Conservation (phyloP, 1,284 basidiomycete species). For the Boletus smithii region DNA sequence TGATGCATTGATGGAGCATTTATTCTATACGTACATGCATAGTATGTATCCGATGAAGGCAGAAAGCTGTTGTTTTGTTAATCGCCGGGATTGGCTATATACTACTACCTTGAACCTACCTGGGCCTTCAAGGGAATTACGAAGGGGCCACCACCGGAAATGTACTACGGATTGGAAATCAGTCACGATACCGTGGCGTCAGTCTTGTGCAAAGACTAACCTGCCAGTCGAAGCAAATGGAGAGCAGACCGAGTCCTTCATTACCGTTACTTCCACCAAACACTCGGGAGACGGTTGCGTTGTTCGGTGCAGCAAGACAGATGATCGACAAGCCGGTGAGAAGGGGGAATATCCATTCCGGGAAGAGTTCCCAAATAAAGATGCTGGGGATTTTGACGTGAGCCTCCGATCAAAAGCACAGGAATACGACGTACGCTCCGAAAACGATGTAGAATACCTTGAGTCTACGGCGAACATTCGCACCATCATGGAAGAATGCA, state of each 20-base stretch:
- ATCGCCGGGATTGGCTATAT: background rate
- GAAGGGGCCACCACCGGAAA: constrained; percentile 43
- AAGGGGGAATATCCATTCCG: constrained; percentile 51
- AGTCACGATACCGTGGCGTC: too few relatives aligned
- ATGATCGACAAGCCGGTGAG: constrained; percentile 53
- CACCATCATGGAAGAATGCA: constrained; percentile 49
- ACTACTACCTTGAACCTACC: constrained; percentile 12
- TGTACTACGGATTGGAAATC: constrained; percentile 36
- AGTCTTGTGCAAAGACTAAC: constrained; percentile 11
- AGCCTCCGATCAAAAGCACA: background rate
- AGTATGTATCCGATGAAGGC: constrained; percentile 42
- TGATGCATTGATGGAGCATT: background rate
- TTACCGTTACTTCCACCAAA: constrained; percentile 64
- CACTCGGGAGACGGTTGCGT: constrained; percentile 47
- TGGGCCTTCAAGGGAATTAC: constrained; percentile 44
- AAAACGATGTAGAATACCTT: constrained; percentile 52
- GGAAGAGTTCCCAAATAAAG: constrained; percentile 45
- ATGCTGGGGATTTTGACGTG: background rate
- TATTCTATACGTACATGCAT: constrained; percentile 39
- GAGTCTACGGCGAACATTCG: constrained; percentile 42
- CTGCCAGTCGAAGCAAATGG: constrained; percentile 48
- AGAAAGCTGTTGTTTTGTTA: constrained; percentile 34
- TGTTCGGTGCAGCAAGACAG: constrained; percentile 55
- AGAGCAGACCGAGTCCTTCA: constrained; percentile 44
- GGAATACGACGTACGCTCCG: constrained; percentile 28